Base-by-base conservation (phyloP, 805 yeast genomes). In the Yamadazyma ubonensis region DNA sequence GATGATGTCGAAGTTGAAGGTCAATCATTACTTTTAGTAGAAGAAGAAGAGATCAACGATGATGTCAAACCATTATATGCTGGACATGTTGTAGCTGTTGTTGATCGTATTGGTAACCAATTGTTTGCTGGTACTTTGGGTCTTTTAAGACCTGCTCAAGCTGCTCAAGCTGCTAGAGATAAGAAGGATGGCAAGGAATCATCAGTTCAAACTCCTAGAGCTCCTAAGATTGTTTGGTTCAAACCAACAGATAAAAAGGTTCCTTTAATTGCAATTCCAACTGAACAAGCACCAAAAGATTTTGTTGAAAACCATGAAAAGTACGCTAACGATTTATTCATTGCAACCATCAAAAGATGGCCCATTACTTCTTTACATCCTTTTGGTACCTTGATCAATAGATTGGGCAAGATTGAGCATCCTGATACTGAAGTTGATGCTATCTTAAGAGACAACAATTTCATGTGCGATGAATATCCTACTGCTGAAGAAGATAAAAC, bases 1-100 rank as follows among this genome's bases (percentile, higher is more conserved):
- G 99, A 93, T 59, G 99, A 93, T 57, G 96, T 93, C 17, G 99
- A 93, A 65, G 99, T 93, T 29, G 99, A 93, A 63, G 99, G 99
- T 32, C 99, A 93, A 64, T 85, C 96, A 2, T 71, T 93, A 47
- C 68, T 93, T 33, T 70, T 93, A 38, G 93, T 85, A 11, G 99
- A 93, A 63, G 99, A 93, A 58, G 97, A 91, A 58, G 96, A 90
- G 61, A 86, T 91, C 51, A 86, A 83, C 54, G 97, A 91, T 58
- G 96, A 87, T 31, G 80, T 80, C 51, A 90, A 87, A 59, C 99
- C 99, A 5, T 70, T 93, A 38, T 93, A 91, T 54, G 97, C 98
- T 0, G 99, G 99, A 16, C 99, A 93, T 56, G 96, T 93, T 40
- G 98, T 93, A 48, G 99, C 99, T 1, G 96, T 93, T 20, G 85